Evolutionary conservation across 768 basidiomycete species (phyloP).

Genomic region (Rhizopogon salebrosus): DNA sequence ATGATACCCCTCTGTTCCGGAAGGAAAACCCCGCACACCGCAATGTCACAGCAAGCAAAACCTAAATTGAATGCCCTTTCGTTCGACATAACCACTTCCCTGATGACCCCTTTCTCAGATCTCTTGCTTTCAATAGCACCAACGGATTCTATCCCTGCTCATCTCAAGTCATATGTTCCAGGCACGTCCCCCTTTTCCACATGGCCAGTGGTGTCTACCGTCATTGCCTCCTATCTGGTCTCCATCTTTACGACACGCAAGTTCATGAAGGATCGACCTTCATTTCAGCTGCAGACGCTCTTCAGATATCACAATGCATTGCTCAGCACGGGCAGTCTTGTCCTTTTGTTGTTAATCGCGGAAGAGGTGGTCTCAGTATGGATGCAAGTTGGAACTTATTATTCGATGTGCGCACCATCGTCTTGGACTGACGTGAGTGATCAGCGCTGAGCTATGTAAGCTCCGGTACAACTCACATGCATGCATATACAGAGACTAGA

Average conservation of each 20-base stretch:
- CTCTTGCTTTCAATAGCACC: constrained; percentile 52
- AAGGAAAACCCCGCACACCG: too few relatives aligned
- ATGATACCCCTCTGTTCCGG: too few relatives aligned
- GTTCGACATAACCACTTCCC: constrained; percentile 4
- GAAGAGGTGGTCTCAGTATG: constrained; percentile 84
- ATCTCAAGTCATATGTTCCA: constrained; percentile 60
- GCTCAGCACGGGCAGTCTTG: constrained; percentile 71
- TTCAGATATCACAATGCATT: constrained; percentile 89
- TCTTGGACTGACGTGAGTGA: constrained; percentile 81
- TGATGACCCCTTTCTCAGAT: constrained; percentile 71
- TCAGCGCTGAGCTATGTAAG: neutral
- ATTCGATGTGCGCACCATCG: constrained; percentile 62
- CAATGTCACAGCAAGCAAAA: too few relatives aligned
- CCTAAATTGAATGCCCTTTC: neutral
- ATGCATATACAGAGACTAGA: constrained; percentile 60
- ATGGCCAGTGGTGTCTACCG: constrained; percentile 53
- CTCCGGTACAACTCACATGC: constrained; percentile 2
- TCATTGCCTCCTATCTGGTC: constrained; percentile 74
- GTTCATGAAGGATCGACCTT: constrained; percentile 70
- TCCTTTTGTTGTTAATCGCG: constrained; percentile 76
- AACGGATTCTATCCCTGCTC: constrained; percentile 46
- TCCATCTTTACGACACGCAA: constrained; percentile 80
- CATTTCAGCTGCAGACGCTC: constrained; percentile 66
- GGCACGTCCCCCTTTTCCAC: constrained; percentile 83
- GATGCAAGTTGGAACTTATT: constrained; percentile 69